Evolutionary conservation across 1,139 yeast genomes (phyloP).

Genomic region (Diutina ranongensis): DNA sequence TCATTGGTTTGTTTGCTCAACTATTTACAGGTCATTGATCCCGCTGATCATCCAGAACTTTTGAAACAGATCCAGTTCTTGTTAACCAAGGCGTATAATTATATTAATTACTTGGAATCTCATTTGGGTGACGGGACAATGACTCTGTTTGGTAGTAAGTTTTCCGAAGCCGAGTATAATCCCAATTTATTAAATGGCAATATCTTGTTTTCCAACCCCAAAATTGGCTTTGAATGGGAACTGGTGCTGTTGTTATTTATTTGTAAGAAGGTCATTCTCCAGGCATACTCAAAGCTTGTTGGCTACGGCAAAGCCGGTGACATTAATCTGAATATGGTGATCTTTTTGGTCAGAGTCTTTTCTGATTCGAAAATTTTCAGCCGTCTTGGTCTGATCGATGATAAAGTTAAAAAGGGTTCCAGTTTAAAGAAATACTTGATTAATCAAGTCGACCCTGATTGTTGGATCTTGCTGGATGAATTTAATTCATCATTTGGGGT

Average conservation of each 20-base stretch:
- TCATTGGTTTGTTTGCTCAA: conserved; percentile 34
- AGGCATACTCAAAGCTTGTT: conserved; percentile 28
- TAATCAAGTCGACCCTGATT: conserved; percentile 13
- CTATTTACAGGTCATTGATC: conserved; percentile 18
- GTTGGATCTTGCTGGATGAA: conserved; percentile 20
- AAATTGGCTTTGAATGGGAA: conserved; percentile 18
- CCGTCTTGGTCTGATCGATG: conserved; percentile 13
- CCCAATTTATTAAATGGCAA: conserved; percentile 17
- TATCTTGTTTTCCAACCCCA: conserved; percentile 21
- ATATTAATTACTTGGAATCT: conserved; percentile 26
- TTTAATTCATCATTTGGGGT: conserved; percentile 27
- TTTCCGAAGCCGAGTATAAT: conserved; percentile 22
- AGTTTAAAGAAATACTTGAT: conserved; percentile 12
- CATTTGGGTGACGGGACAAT: conserved; percentile 19
- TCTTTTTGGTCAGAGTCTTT: conserved; percentile 29
- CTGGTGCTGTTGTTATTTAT: conserved; percentile 24
- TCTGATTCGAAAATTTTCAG: conserved; percentile 28
- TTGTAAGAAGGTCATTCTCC: conserved; percentile 31
- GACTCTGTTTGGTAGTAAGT: conserved; percentile 21
- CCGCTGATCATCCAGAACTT: conserved; percentile 20
- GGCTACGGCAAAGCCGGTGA: conserved; percentile 22
- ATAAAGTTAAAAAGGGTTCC: conserved; percentile 14
- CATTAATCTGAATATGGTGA: conserved; percentile 30
- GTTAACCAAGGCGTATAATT: conserved; percentile 30
- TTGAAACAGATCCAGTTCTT: conserved; percentile 33